A percentile compares a stretch with the other conserved stretches of the same genome.
phyloP scores from a whole-genome alignment of 2,329 filamentous ascomycete species.

The Trichoderma aggressivum region DNA sequence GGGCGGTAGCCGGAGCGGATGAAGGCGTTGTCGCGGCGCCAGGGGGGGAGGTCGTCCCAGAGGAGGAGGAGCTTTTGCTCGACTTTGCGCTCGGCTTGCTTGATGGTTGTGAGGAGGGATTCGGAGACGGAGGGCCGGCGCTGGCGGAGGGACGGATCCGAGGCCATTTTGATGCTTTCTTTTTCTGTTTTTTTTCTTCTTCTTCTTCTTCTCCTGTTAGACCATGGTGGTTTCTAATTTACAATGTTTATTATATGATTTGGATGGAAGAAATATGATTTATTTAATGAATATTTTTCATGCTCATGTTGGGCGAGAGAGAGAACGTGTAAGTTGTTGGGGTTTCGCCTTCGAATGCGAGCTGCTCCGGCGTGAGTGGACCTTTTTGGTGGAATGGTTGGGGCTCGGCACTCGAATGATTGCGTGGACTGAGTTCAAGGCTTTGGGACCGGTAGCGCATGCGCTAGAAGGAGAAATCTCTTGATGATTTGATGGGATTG shows the following conservation, averaged over 20 bases:
- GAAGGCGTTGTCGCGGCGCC: constrained; percentile 59
- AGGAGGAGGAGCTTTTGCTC: constrained; percentile 44
- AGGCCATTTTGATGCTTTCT: not conserved
- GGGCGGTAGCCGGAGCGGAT: constrained; percentile 54
- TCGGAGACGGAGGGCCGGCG: constrained; percentile 31
- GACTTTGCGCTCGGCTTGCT: constrained; percentile 39
- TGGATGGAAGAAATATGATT: not conserved
- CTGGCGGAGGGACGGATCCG: constrained; percentile 24
- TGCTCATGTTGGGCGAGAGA: not conserved
- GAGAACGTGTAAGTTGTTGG: constrained; percentile 1
- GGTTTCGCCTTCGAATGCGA: not conserved
- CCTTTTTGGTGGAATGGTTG: constrained; percentile 9
- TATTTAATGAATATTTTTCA: not conserved
- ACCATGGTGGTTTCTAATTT: not conserved
- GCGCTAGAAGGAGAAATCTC: not conserved
- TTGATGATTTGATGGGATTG: not conserved
- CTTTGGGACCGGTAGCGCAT: not conserved
- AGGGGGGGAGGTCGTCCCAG: constrained; percentile 57
- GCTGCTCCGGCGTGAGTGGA: not conserved
- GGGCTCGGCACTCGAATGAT: constrained; percentile 9
- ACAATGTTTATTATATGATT: not conserved
- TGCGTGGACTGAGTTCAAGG: not conserved
- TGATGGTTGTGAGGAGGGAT: constrained; percentile 27
- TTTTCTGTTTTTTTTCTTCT: not conserved
- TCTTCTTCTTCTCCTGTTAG: too few species aligned